A percentile compares a stretch with the other conserved stretches of the same genome.
Conservation (phyloP, 345 rosid genomes). For the Moringa oleifera region DNA sequence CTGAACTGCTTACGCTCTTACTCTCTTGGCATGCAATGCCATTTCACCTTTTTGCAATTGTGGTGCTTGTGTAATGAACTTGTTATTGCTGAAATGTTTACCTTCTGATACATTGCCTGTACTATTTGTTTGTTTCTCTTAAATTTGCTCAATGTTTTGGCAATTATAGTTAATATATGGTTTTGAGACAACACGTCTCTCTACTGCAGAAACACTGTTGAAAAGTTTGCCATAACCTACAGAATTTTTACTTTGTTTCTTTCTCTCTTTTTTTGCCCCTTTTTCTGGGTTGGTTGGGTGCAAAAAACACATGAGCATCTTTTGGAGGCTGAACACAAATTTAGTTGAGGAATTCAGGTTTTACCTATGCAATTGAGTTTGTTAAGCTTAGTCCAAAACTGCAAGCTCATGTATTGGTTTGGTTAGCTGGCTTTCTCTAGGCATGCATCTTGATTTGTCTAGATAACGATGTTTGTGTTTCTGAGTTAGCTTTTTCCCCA, state of each 20-base stretch:
- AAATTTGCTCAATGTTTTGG: neutral
- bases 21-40: conserved; percentile 6
- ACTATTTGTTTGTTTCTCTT: neutral
- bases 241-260: neutral
- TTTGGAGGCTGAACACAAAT: too few relatives aligned
- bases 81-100: neutral
- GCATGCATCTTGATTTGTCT: too few relatives aligned
- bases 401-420: too few relatives aligned
- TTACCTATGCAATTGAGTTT: too few relatives aligned
- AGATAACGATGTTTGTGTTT: too few relatives aligned
- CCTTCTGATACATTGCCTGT: neutral
- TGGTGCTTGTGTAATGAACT: neutral
- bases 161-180: neutral
- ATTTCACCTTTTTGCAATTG: neutral
- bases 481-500: too few relatives aligned
- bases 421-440: too few relatives aligned
- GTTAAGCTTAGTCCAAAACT: too few relatives aligned
- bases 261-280: too few relatives aligned
- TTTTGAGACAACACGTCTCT: neutral
- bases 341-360: too few relatives aligned
- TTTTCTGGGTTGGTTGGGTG: too few relatives aligned
- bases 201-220: neutral
- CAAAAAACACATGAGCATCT: too few relatives aligned
- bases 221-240: neutral
- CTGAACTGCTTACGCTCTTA: neutral